phyloP scores from a whole-genome alignment of 257 asterid species.

The Lycium ferocissimum region DNA sequence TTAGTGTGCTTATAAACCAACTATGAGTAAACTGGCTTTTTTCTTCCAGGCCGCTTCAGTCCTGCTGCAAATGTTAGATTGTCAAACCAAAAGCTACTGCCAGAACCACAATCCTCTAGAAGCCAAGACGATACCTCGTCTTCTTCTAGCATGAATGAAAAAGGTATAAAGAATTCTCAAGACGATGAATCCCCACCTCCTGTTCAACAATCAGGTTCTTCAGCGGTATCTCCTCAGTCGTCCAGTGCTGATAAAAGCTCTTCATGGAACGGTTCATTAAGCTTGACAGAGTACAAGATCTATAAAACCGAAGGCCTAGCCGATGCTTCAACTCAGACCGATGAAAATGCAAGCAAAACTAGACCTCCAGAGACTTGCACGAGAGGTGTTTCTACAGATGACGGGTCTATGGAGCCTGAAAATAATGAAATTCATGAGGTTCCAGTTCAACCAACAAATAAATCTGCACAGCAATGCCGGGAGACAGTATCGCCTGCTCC shows the following conservation, averaged over 20 bases:
- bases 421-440: slow-evolving; percentile 36
- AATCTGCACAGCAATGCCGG: slow-evolving; percentile 55
- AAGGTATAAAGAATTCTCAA: slow-evolving; percentile 68
- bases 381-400: slow-evolving; percentile 83
- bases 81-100: slow-evolving; percentile 72
- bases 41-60: slow-evolving; percentile 65
- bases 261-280: slow-evolving; percentile 73
- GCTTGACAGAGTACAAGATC: slow-evolving; percentile 79
- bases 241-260: slow-evolving; percentile 64
- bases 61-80: slow-evolving; percentile 62
- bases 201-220: slow-evolving; percentile 60
- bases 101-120: slow-evolving; percentile 82
- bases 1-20: not conserved
- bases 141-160: slow-evolving; percentile 77
- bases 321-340: slow-evolving; percentile 97
- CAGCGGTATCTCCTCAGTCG: slow-evolving; percentile 69
- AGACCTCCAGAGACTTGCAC: slow-evolving; percentile 58
- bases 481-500: slow-evolving; percentile 76
- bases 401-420: slow-evolving; percentile 52
- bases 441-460: slow-evolving; percentile 46
- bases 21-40: not conserved
- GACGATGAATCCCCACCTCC: slow-evolving; percentile 79
- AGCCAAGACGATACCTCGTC: slow-evolving; percentile 91
- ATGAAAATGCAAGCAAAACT: slow-evolving; percentile 55
- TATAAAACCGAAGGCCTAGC: slow-evolving; percentile 75